Percentiles rank a stretch among this genome's conserved stretches.
Conservation (phyloP, 352 stramenopile genomes). For the Pythium insidiosum region DNA sequence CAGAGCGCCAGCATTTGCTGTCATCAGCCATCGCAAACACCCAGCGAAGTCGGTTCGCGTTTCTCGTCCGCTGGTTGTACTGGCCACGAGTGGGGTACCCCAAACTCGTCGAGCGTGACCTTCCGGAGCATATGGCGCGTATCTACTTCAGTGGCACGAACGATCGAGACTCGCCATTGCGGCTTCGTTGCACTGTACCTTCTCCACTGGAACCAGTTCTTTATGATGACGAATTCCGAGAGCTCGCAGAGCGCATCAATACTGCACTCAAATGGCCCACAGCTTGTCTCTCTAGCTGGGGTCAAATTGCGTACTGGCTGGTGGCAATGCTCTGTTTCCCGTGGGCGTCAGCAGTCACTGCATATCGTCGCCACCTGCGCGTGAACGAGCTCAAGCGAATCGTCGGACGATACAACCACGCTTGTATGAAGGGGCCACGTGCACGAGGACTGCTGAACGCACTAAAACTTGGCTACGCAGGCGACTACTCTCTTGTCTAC, state of each 20-base stretch:
- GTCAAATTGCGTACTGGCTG: constrained; percentile 49
- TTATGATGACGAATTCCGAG: constrained; percentile 57
- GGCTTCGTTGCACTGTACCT: constrained; percentile 51
- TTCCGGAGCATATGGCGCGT: constrained; percentile 74
- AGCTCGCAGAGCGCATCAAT: constrained; percentile 62
- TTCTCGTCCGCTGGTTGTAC: constrained; percentile 54
- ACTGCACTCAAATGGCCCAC: constrained; percentile 41
- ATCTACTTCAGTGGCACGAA: constrained; percentile 69
- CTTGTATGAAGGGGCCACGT: constrained; percentile 71
- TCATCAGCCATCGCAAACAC: constrained; percentile 48
- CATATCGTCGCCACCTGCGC: constrained; percentile 62
- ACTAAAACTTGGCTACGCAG: constrained; percentile 69
- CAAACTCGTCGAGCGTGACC: constrained; percentile 69
- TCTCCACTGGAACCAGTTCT: constrained; percentile 49
- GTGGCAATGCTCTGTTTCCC: constrained; percentile 64
- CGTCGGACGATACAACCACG: constrained; percentile 71
- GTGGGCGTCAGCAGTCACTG: constrained; percentile 50
- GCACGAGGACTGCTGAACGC: constrained; percentile 63
- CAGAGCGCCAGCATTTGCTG: constrained; percentile 57
- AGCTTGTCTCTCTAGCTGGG: constrained; percentile 37
- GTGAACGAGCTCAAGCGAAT: constrained; percentile 74
- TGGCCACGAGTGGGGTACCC: constrained; percentile 71
- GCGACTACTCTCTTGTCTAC: constrained; percentile 77
- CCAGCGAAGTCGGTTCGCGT: constrained; percentile 43
- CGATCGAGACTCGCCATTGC: constrained; percentile 46